phyloP scores from a whole-genome alignment of 2,329 filamentous ascomycete species.

The Diaporthe batatas region DNA sequence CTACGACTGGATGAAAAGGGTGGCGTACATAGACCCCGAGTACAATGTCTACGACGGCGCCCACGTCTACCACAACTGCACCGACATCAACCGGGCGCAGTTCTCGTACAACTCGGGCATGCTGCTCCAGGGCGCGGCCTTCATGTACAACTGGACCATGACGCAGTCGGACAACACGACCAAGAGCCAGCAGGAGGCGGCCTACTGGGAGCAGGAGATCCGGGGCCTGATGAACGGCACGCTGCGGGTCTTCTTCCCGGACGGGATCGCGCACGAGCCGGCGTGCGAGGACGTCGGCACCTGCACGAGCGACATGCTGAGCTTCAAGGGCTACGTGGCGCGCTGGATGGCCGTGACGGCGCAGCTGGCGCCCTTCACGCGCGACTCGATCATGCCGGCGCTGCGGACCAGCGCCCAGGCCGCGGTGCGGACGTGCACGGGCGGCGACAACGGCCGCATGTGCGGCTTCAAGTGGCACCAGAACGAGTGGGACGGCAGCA shows the following conservation, averaged over 20 bases:
- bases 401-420: slow-evolving; percentile 62
- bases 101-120: slow-evolving; percentile 74
- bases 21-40: slow-evolving; percentile 62
- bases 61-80: slow-evolving; percentile 66
- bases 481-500: slow-evolving; percentile 59
- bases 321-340: slow-evolving; percentile 70
- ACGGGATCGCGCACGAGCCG: slow-evolving; percentile 60
- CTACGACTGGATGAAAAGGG: slow-evolving; percentile 63
- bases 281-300: slow-evolving; percentile 64
- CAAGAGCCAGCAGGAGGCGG: slow-evolving; percentile 44
- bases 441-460: slow-evolving; percentile 44
- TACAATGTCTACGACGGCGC: slow-evolving; percentile 74
- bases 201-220: slow-evolving; percentile 64
- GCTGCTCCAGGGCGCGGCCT: slow-evolving; percentile 69
- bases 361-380: slow-evolving; percentile 62
- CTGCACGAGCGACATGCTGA: slow-evolving; percentile 71
- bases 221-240: slow-evolving; percentile 60
- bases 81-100: slow-evolving; percentile 66
- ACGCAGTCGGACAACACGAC: slow-evolving; percentile 60
- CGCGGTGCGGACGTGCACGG: slow-evolving; percentile 60
- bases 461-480: slow-evolving; percentile 66
- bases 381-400: slow-evolving; percentile 57
- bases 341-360: slow-evolving; percentile 63
- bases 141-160: slow-evolving; percentile 64
- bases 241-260: slow-evolving; percentile 51